Evolutionary conservation across 78 protist species (phyloP).

Genomic region (slime mould (Dictyostelium discoideum)): dicty_2.7 NC_007090.3:2282501-2283000

Average conservation of each 20-base stretch:
- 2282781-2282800: neutral
- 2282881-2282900: neutral
- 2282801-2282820: neutral
- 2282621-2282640: neutral
- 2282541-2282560: too few species aligned
- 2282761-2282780: too few species aligned
- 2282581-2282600: neutral
- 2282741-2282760: neutral
- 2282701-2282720: neutral
- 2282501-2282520: too few species aligned
- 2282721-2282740: neutral
- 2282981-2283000: neutral
- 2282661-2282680: neutral
- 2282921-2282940: slow-evolving; percentile 18
- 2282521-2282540: too few species aligned
- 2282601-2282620: neutral
- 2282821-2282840: neutral
- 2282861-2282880: neutral
- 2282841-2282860: neutral
- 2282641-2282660: neutral
- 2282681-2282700: neutral
- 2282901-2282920: neutral
- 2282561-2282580: neutral
- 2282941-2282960: slow-evolving; percentile 38
- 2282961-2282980: neutral